Conservation (phyloP, 306 rosid species). For the Cajanus cajan region DNA sequence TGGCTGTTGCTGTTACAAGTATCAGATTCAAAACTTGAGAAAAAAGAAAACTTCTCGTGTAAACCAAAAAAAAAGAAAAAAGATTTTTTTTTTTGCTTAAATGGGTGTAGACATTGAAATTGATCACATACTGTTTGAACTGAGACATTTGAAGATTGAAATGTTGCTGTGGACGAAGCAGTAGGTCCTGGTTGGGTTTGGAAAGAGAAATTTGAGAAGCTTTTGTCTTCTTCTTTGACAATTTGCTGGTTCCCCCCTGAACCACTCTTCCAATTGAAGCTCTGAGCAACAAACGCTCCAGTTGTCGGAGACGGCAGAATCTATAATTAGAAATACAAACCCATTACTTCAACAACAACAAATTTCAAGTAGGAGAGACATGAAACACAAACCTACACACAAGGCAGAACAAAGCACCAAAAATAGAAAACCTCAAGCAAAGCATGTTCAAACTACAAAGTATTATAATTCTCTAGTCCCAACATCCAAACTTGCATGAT, state of each 20-base stretch:
- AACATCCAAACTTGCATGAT: neutral
- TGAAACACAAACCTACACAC: neutral
- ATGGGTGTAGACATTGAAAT: neutral
- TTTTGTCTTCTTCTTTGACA: slow-evolving; percentile 53
- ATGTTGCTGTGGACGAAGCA: slow-evolving; percentile 42
- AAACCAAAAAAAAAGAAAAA: neutral
- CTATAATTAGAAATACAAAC: slow-evolving; percentile 28
- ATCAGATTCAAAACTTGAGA: neutral
- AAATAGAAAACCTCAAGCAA: neutral
- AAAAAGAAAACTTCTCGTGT: neutral
- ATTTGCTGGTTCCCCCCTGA: slow-evolving; percentile 45
- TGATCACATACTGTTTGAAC: slow-evolving; percentile 50
- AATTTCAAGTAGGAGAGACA: neutral
- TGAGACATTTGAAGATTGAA: slow-evolving; percentile 48
- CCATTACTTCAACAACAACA: neutral
- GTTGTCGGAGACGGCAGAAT: slow-evolving; percentile 91
- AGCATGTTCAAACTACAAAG: neutral
- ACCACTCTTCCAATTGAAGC: slow-evolving; percentile 61
- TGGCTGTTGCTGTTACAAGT: slow-evolving; percentile 41
- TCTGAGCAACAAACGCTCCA: slow-evolving; percentile 63
- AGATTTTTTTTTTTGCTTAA: neutral
- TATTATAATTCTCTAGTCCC: neutral
- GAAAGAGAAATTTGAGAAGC: slow-evolving; percentile 66
- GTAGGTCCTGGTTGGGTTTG: slow-evolving; percentile 56
- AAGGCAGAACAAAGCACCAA: neutral